A percentile compares a stretch with the other conserved stretches of the same genome.
Evolutionary conservation across 2,329 filamentous ascomycete species (phyloP).

Genomic region (Pseudodiploospora longispora): DNA sequence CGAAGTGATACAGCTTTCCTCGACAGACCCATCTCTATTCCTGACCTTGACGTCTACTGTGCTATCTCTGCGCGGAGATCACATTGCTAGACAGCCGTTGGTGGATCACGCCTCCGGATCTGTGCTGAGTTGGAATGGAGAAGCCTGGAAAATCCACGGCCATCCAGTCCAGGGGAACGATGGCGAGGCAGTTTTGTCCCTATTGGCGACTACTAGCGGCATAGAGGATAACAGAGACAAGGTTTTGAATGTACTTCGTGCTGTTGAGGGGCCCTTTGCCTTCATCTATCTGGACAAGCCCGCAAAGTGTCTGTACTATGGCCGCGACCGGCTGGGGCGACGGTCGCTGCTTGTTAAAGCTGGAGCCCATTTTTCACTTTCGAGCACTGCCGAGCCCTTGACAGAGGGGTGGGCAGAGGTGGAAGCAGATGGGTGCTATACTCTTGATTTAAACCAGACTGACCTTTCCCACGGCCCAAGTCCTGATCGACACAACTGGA

Average conservation of each 20-base stretch:
- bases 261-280: conserved; percentile 75
- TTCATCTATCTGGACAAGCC: conserved; percentile 72
- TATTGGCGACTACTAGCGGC: conserved; percentile 41
- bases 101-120: conserved; percentile 47
- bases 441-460: conserved; percentile 43
- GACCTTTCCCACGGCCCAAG: conserved; percentile 4
- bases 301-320: conserved; percentile 63
- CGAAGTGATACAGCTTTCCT: conserved; percentile 20
- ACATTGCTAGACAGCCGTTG: conserved; percentile 67
- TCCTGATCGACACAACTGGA: conserved; percentile 22
- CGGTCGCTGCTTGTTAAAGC: conserved; percentile 64
- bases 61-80: conserved; percentile 74
- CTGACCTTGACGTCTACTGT: conserved; percentile 75
- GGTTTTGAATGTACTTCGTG: conserved; percentile 46
- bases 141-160: conserved; percentile 72
- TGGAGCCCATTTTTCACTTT: conserved; percentile 50
- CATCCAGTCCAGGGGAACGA: conserved; percentile 65
- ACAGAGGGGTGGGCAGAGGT: conserved; percentile 64
- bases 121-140: conserved; percentile 92
- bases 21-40: conserved; percentile 23
- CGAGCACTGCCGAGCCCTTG: conserved; percentile 57
- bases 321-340: conserved; percentile 78
- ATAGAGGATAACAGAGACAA: conserved; percentile 13
- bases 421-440: conserved; percentile 74
- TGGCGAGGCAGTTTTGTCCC: conserved; percentile 57